Conservation (phyloP, 2,329 filamentous ascomycete species). For the Lachnellula hyalina region DNA sequence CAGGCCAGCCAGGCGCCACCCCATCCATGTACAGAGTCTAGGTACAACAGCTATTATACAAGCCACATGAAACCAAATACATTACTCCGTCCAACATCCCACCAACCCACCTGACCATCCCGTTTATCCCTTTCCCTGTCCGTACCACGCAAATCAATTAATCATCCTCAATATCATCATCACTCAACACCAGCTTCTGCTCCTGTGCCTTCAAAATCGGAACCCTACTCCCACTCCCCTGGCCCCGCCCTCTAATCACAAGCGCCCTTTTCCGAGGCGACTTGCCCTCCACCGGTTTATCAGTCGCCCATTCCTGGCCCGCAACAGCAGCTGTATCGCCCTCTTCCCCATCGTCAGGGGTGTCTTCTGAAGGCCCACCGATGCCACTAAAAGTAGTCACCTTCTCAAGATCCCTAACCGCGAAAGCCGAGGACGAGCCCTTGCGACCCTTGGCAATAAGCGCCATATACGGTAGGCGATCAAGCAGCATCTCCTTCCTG, state of each 20-base stretch:
- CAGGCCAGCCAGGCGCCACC: background rate
- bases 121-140: background rate
- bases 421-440: constrained; percentile 19
- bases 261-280: constrained; percentile 44
- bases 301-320: constrained; percentile 54
- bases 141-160: constrained; percentile 7
- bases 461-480: constrained; percentile 81
- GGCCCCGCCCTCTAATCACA: constrained; percentile 22
- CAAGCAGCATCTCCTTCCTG: constrained; percentile 70
- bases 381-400: constrained; percentile 33
- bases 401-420: constrained; percentile 36
- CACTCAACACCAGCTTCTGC: constrained; percentile 67
- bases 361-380: constrained; percentile 36
- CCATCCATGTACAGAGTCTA: background rate
- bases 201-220: constrained; percentile 35
- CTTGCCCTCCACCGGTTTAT: constrained; percentile 51
- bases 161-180: constrained; percentile 77
- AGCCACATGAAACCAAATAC: background rate
- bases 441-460: constrained; percentile 47
- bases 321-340: constrained; percentile 34
- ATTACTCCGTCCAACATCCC: background rate
- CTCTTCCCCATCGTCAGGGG: constrained; percentile 42
- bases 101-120: background rate
- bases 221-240: constrained; percentile 13
- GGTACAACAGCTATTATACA: background rate